These are phyloP conservation scores for Bolboschoenus planiculmis DNA, from an alignment of 176 grass and related monocot species.

Conservation along the genomic window DNA sequence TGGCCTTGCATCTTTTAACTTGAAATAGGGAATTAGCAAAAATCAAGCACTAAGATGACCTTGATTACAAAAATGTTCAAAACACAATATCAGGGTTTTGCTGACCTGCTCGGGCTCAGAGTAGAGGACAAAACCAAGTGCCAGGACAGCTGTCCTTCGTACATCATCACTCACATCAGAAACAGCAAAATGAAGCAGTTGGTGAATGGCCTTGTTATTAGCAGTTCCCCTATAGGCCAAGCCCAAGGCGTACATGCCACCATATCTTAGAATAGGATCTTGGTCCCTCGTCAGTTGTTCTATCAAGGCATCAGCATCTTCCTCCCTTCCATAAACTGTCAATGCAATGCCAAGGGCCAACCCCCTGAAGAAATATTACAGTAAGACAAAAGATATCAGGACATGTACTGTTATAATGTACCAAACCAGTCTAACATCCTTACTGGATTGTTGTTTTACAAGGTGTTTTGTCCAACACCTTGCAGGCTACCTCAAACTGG, in stretches of 20 bases:
- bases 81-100: neutral
- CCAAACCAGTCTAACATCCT: neutral
- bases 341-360: conserved; percentile 85
- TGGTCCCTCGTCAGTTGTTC: conserved; percentile 98
- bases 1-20: neutral
- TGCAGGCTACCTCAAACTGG: neutral
- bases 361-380: conserved; percentile 40
- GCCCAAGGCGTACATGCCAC: conserved; percentile 98
- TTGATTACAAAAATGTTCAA: neutral
- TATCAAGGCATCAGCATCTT: conserved; percentile 92
- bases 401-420: neutral
- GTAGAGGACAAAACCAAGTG: conserved; percentile 97
- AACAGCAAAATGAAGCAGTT: conserved; percentile 95
- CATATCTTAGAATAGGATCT: conserved; percentile 98
- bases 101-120: conserved; percentile 89
- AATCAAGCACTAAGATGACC: neutral
- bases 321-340: conserved; percentile 97
- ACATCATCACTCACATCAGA: conserved; percentile 99
- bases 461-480: neutral
- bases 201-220: conserved; percentile 98
- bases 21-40: neutral
- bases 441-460: neutral
- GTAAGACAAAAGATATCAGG: neutral
- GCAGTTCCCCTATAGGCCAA: conserved; percentile 94
- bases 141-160: conserved; percentile 90